Evolutionary conservation across 768 basidiomycete genomes (phyloP).

Genomic region (Leccinum sublutescens): DNA sequence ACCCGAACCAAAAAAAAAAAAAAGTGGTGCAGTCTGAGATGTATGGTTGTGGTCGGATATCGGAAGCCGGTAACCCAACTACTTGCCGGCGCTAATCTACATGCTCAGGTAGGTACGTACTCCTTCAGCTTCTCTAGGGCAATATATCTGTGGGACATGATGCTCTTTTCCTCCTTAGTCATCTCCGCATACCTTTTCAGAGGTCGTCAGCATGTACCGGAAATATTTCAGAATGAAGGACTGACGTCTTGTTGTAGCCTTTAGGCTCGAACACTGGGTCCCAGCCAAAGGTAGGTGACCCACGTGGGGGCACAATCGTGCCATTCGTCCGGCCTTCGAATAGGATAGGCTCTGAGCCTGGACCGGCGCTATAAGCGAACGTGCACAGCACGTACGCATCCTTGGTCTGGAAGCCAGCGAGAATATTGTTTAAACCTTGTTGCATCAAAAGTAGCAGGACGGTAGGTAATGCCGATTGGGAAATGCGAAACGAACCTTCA

Average conservation of each 20-base stretch:
- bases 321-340: conserved; percentile 91
- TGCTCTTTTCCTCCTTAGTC: conserved; percentile 60
- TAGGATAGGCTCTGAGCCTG: conserved; percentile 71
- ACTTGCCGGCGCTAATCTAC: conserved; percentile 4
- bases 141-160: conserved; percentile 62
- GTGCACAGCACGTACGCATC: conserved; percentile 92
- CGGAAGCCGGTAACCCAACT: conserved; percentile 18
- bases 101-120: conserved; percentile 16
- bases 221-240: conserved; percentile 6
- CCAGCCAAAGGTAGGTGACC: conserved; percentile 84
- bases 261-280: conserved; percentile 82
- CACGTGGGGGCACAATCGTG: conserved; percentile 82
- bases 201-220: neutral
- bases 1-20: neutral
- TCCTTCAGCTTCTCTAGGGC: conserved; percentile 57
- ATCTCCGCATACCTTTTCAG: conserved; percentile 62
- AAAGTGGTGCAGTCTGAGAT: neutral
- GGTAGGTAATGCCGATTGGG: neutral
- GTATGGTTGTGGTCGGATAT: neutral
- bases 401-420: conserved; percentile 71
- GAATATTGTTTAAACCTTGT: conserved; percentile 75
- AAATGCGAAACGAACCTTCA: conserved; percentile 51
- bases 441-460: neutral
- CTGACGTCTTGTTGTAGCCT: conserved; percentile 74
- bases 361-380: conserved; percentile 90